These are phyloP conservation scores for Bipolaris cookei DNA, from an alignment of 2,329 filamentous ascomycete genomes.

Conservation along the genomic window DNA sequence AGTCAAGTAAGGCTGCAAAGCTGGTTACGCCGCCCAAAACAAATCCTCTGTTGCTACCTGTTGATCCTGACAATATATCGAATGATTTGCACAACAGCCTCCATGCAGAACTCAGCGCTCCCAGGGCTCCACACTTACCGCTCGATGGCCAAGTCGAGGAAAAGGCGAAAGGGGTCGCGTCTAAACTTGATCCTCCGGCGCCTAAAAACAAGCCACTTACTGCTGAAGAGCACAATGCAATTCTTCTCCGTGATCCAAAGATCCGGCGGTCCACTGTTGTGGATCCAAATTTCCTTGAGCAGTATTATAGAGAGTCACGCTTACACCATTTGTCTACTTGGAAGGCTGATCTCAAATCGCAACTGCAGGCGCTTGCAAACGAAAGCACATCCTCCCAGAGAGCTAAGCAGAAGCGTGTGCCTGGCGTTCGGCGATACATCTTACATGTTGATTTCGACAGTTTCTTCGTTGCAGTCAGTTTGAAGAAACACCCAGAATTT, in stretches of 20 bases:
- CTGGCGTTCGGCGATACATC: conserved; percentile 77
- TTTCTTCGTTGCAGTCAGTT: conserved; percentile 94
- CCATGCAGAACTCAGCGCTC: conserved; percentile 29
- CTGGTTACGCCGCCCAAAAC: conserved; percentile 42
- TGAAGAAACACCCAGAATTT: conserved; percentile 77
- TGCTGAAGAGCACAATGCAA: conserved; percentile 90
- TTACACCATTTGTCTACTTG: conserved; percentile 94
- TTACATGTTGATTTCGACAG: conserved; percentile 98
- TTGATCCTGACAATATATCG: conserved; percentile 5
- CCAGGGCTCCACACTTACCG: conserved; percentile 13
- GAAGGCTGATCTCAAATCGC: conserved; percentile 93
- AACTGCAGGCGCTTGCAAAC: conserved; percentile 79
- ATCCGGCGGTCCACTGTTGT: conserved; percentile 88
- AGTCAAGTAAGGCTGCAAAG: conserved; percentile 16
- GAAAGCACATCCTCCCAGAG: conserved; percentile 66
- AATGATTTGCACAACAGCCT: conserved; percentile 32
- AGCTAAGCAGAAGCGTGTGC: conserved; percentile 59
- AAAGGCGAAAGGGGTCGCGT: conserved; percentile 6
- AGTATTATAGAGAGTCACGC: conserved; percentile 93
- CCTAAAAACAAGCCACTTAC: conserved; percentile 62
- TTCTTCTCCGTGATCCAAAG: conserved; percentile 81
- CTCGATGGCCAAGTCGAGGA: conserved; percentile 14
- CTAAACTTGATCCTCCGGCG: background rate
- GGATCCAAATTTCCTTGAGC: conserved; percentile 90
- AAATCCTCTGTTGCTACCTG: conserved; percentile 29